Evolutionary conservation across 345 rosid genomes (phyloP).

Genomic region (Salix koriyanagi): DNA sequence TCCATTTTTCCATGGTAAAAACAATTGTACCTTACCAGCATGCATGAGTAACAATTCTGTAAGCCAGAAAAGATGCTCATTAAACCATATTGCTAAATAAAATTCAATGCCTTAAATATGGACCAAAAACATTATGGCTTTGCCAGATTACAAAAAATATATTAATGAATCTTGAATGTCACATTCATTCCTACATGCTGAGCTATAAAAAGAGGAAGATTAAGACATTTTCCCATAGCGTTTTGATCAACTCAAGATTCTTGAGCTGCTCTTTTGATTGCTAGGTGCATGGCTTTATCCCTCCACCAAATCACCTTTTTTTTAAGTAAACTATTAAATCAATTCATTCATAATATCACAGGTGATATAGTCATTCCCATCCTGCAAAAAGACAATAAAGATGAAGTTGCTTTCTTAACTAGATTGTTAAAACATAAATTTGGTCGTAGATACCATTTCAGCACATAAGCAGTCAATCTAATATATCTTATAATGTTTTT

Average conservation of each 20-base stretch:
- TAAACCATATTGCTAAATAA: no score
- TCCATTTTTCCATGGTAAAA: no score
- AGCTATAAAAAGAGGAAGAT: neutral
- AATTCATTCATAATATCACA: neutral
- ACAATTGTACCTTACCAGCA: no score
- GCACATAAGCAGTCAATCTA: no score
- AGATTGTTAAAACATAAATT: neutral
- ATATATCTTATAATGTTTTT: no score
- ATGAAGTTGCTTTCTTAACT: neutral
- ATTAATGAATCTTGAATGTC: neutral
- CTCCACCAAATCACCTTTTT: no score
- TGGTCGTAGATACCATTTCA: neutral
- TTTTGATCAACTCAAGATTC: neutral
- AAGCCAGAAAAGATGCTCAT: no score
- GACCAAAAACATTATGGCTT: no score
- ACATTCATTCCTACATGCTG: neutral
- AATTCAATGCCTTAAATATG: no score
- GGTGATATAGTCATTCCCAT: neutral
- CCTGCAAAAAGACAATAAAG: neutral
- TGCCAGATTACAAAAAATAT: no score
- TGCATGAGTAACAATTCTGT: no score
- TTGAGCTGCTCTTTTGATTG: neutral
- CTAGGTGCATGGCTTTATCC: neutral
- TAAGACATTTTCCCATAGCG: neutral
- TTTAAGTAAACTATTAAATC: neutral